Base-by-base conservation (phyloP, 768 basidiomycete species). In the Sporobolomyces roseus region DNA sequence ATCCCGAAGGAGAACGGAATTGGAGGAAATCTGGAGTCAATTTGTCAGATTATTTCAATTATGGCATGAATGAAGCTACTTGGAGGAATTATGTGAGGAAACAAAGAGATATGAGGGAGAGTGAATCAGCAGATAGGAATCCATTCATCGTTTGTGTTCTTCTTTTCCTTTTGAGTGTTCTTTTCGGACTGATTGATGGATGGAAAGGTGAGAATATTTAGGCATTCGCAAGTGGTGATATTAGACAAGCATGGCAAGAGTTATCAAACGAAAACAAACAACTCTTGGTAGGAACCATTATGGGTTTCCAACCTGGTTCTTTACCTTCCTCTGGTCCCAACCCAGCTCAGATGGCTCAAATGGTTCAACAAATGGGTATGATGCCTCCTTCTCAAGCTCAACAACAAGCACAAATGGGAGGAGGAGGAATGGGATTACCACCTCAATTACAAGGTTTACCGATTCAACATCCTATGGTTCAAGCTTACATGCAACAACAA, bases 21-120 rank as follows among this genome's bases (percentile, higher is more conserved):
- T 99, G 96, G 96, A 82, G 96, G 69, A 80, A 87, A 66, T 89
- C 93, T 12, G 96, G 96, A 38, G 87, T 90, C 6, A 92, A 96
- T 81, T 83, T 96, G 68, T 88, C 89, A 73, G 93, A 97, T 80
- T 99, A 93, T 89, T 99, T 99, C 80, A 98, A 99, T 79, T 98
- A 96, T 74, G 96, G 96, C 0, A 98, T 98, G 76, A 96, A 99
- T 78, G 96, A 99, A 79, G 84, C 90, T 21, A 89, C 89, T 38
- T 99, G 93, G 92, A 90, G 91, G 76, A 87, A 87, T 48, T 99
- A 94, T 75, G 90, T 88, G 74, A 88, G 89, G 78, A 84, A 90
- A 74, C 83, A 91, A 74, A 83, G 89, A 48, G 89, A 91, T 64
- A 77, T 91, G 58, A 87, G 89, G 3, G 90, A 91, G 65, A 82